A percentile compares a stretch with the other conserved stretches of the same genome.
Evolutionary conservation across 2,329 filamentous ascomycete species (phyloP).

Genomic region (Remersonia thermophila): DNA sequence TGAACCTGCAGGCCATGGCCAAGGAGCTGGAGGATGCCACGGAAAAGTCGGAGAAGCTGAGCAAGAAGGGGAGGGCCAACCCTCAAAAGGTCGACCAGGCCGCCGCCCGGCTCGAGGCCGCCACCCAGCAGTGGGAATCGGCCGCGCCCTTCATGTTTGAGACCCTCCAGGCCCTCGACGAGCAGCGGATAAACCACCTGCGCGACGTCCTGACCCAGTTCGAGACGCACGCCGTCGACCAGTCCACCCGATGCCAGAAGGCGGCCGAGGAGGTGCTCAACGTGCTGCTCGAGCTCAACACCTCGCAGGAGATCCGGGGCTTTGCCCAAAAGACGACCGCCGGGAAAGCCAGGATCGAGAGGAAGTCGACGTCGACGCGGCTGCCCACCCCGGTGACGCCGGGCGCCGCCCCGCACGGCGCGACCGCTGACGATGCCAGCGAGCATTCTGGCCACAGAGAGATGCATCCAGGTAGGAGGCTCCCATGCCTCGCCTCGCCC

Average conservation of each 20-base stretch:
- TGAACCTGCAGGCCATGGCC: slow-evolving; percentile 67
- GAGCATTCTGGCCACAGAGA: slow-evolving; percentile 34
- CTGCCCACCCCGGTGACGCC: slow-evolving; percentile 27
- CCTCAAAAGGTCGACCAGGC: slow-evolving; percentile 68
- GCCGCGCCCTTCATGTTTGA: slow-evolving; percentile 94
- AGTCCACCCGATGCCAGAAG: slow-evolving; percentile 62
- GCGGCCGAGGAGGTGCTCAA: slow-evolving; percentile 72
- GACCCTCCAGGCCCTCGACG: slow-evolving; percentile 79
- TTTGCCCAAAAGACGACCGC: slow-evolving; percentile 40
- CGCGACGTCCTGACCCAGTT: slow-evolving; percentile 86
- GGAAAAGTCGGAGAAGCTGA: slow-evolving; percentile 74
- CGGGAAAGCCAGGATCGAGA: slow-evolving; percentile 33
- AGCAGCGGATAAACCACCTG: slow-evolving; percentile 77
- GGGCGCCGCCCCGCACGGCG: slow-evolving; percentile 20
- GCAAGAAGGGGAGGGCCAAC: slow-evolving; percentile 66
- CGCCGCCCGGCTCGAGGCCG: slow-evolving; percentile 58
- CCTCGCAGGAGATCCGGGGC: slow-evolving; percentile 70
- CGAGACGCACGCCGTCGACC: slow-evolving; percentile 83
- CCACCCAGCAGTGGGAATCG: slow-evolving; percentile 80
- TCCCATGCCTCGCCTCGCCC: too few relatives aligned
- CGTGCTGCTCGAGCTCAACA: slow-evolving; percentile 73
- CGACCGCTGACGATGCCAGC: slow-evolving; percentile 29
- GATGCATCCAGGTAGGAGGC: slow-evolving; percentile 22
- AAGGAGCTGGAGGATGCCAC: slow-evolving; percentile 76
- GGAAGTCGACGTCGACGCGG: slow-evolving; percentile 25